These are phyloP conservation scores for Phytomonas sp. DNA, from an alignment of 208 protist genomes.

Conservation along the genomic window DNA sequence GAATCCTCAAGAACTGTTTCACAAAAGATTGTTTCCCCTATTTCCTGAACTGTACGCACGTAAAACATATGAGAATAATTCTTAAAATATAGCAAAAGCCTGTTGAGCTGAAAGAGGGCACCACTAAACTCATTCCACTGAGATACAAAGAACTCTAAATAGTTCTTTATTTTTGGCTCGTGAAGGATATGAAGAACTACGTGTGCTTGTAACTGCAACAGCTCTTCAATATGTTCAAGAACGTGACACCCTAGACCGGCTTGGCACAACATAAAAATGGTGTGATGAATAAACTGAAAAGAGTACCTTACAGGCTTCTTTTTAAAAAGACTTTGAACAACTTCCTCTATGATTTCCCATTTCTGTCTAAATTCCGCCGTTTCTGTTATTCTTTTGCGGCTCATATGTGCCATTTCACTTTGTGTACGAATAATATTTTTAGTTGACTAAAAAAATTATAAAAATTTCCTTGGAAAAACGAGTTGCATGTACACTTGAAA, in stretches of 20 bases:
- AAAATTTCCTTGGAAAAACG: slow-evolving; percentile 16
- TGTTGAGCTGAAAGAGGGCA: slow-evolving; percentile 36
- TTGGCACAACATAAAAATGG: slow-evolving; percentile 66
- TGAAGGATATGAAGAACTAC: slow-evolving; percentile 23
- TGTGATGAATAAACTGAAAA: slow-evolving; percentile 72
- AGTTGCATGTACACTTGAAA: background rate
- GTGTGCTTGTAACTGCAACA: slow-evolving; percentile 26
- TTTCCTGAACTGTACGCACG: slow-evolving; percentile 24
- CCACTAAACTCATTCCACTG: slow-evolving; percentile 45
- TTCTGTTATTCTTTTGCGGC: slow-evolving; percentile 23
- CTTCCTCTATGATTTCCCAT: slow-evolving; percentile 53
- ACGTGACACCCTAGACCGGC: slow-evolving; percentile 27
- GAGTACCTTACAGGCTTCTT: slow-evolving; percentile 42
- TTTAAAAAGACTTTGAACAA: slow-evolving; percentile 38
- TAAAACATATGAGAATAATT: slow-evolving; percentile 26
- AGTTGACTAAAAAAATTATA: slow-evolving; percentile 1
- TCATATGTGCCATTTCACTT: slow-evolving; percentile 2
- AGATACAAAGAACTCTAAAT: slow-evolving; percentile 30
- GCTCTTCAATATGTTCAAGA: slow-evolving; percentile 29
- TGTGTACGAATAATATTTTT: slow-evolving; percentile 9
- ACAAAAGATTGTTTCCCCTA: slow-evolving; percentile 50
- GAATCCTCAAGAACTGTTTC: slow-evolving; percentile 12
- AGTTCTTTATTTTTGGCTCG: slow-evolving; percentile 9
- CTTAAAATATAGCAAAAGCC: slow-evolving; percentile 56
- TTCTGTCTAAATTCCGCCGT: slow-evolving; percentile 28